Conservation (phyloP, 2,329 filamentous ascomycete species). For the Botryosphaeria dothidea region DNA sequence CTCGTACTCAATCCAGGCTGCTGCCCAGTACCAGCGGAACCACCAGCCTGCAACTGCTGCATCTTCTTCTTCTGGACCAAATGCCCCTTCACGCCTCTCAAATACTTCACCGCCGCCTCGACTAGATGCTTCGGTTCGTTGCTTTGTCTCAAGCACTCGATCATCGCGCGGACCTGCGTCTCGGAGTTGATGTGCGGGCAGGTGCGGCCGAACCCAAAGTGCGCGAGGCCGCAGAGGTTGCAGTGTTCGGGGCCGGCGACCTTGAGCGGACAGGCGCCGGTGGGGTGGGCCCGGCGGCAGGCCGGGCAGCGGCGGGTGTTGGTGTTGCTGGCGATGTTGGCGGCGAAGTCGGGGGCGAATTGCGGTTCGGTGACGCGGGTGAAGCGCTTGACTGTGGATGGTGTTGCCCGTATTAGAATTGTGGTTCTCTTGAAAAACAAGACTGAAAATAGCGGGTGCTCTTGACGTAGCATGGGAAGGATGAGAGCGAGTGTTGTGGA, state of each 20-base stretch:
- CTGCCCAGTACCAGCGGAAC: neutral
- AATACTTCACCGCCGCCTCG: conserved; percentile 56
- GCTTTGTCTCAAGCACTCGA: conserved; percentile 62
- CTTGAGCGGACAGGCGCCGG: conserved; percentile 64
- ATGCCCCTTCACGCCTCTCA: conserved; percentile 57
- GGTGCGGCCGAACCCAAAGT: conserved; percentile 56
- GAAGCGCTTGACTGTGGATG: conserved; percentile 33
- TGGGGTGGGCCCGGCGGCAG: conserved; percentile 55
- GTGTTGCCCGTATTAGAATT: neutral
- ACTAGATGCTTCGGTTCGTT: conserved; percentile 57
- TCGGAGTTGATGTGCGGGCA: conserved; percentile 66
- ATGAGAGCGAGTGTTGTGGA: no score
- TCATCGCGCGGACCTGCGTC: conserved; percentile 63
- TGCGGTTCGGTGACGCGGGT: conserved; percentile 26
- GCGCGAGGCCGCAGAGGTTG: conserved; percentile 64
- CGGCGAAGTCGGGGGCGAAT: conserved; percentile 31
- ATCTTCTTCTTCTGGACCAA: conserved; percentile 56
- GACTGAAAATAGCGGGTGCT: no score
- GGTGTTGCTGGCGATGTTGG: conserved; percentile 18
- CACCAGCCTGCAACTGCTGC: no score
- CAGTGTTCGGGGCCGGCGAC: conserved; percentile 61
- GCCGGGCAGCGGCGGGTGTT: conserved; percentile 47
- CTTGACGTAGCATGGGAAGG: no score
- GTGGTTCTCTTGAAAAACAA: neutral
- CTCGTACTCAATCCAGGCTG: neutral